Evolutionary conservation across 257 asterid genomes (phyloP), one percentile per base, ranked within the genome.

Genomic region (Avicennia marina): DNA sequence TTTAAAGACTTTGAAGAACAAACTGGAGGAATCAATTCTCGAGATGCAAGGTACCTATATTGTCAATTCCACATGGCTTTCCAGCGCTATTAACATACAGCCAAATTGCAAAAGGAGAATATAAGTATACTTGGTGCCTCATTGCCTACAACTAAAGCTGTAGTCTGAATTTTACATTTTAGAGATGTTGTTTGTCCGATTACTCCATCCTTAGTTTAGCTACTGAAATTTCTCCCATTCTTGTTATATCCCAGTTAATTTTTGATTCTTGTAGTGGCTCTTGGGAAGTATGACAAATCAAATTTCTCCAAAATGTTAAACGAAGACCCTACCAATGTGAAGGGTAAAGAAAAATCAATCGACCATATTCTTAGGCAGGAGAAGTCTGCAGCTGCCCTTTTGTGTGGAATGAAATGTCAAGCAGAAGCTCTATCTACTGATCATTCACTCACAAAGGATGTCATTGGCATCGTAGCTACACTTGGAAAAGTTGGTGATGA

Each of bases 401-500:
- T 71, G 58, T 80, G 65, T 64, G 69, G 52, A 55, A 60, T 86
- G 72, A 80, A 64, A 76, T 43, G 24, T 43, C 79, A 53, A 61
- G 76, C 69, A 11, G 73, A 62, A 65, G 47, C 69, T 39, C 69
- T 69, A 57, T 75, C 71, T 39, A 61, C 79, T 56, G 73, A 74
- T 34, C 65, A 74, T 63, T 69, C 82, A 22, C 67, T 74, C 49
- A 62, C 76, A 27, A 80, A 77, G 66, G 95, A 88, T 48, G 78
- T 88, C 48, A 15, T 83, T 12, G 98, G 98, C 22, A 47, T 86
- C 69, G 95, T 86, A 69, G 94, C 95, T 36, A 72, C 82, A 40
- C 95, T 91, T 67, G 94, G 95, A 61, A 81, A 70, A 59, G 73
- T 80, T 26, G 87, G 77, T 16, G 95, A 83, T 58, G 82, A 51